Evolutionary conservation across 768 basidiomycete species (phyloP), one percentile per base, ranked within the genome.

Genomic region (Serendipita indica): DNA sequence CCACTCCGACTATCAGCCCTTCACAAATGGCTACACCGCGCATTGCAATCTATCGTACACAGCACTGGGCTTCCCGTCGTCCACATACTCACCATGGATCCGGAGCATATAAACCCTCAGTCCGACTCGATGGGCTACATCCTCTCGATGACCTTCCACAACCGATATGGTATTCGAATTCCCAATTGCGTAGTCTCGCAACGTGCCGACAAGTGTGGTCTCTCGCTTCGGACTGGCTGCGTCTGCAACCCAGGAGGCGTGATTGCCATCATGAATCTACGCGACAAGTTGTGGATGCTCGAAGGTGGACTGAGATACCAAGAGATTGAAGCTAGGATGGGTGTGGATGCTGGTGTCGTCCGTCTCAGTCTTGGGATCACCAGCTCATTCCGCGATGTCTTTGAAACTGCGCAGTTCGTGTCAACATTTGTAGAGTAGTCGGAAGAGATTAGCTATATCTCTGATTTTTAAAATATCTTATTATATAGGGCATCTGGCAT

Each of bases 171-270:
- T 10, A n/a, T 37, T n/a, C 35, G 35, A n/a, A 37, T 37, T 10
- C 79, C 86, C 0, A 82, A 83, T 62, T 80, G 80, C 2, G 87
- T 87, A 69, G 75, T 89, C 64, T 85, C 86, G 65, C 73, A 82
- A 63, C 75, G 82, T 0, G 85, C 86, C 13, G 75, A 81, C 16
- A 72, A 69, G 57, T 74, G 77, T 62, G 77, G 75, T 54, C 81
- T 90, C 59, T 88, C 86, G 14, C 70, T 90, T 33, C 81, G 88
- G 39, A 86, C 87, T 2, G 88, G 88, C 0, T 91, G 88, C 68
- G 83, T 89, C 79, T 91, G 88, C 66, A 91, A 90, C 62, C 86
- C 88, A 14, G 89, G 88, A 7, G 88, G 81, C n/a, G 85, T 86
- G 0, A 80, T 84, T 0, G 77, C 83, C 3, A 70, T 90, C 14